Base-by-base conservation (phyloP, 129 eudicot species). In the Chrysanthemum lavandulifolium region DNA sequence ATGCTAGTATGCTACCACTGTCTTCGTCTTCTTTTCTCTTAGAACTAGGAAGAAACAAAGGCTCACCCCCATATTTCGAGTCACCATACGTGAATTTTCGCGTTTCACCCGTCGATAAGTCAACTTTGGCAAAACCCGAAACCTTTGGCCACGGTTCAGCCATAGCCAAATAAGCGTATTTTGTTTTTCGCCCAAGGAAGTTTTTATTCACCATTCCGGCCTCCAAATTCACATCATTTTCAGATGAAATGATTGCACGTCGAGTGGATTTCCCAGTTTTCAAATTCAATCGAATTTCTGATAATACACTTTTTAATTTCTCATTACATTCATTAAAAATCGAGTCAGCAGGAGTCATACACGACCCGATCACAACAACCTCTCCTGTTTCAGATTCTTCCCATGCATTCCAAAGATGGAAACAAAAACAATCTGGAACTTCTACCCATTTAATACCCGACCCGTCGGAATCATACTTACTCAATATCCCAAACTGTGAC, bases 341-440 rank as follows among this genome's bases (percentile, higher is more conserved):
- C 0, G 86, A 78, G 67, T 82, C 83, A 0, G 83, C 83, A n/a
- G 86, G 86, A 57, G 81, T 82, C 86, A 82, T 82, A 58, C 83
- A 82, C 2, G 86, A 82, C 58, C 86, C 86, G 47, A 82, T 78
- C 49, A 82, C 81, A 3, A 78, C 86, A 45, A 78, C 67, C 56
- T 78, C 83, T 10, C 71, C 78, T 2, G 56, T 63, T 45, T 78
- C 83, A 63, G 65, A 13, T n/a, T 82, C 83, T 65, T 82, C 86
- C 86, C 86, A 82, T 1, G 86, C 78, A 47, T 82, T 82, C 86
- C 86, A 82, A 0, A 69, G 51, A 69, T 69, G 74, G 9, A 69
- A 69, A 69, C 74, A 69, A 18, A 69, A 69, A 55, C 83, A 78
- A 50, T 82, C 83, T 3, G 86, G 86, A 56, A 69, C 82, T 2